Percentiles rank a stretch among this genome's conserved stretches.
These are phyloP conservation scores for Ophiostoma sp. DNA, from an alignment of 2,329 filamentous ascomycete genomes.

Conservation along the genomic window DNA sequence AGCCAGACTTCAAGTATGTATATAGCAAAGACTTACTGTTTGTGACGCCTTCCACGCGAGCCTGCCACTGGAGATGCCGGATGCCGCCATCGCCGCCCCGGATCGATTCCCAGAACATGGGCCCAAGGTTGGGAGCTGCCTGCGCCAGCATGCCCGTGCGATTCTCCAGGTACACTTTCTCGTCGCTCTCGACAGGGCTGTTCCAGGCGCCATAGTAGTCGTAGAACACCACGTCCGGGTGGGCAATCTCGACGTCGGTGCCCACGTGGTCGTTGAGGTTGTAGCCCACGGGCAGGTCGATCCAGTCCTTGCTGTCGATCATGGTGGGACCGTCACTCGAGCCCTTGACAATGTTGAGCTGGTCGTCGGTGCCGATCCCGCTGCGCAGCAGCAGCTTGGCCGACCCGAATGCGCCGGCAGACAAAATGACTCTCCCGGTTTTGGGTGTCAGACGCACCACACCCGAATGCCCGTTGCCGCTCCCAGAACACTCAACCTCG, in stretches of 20 bases:
- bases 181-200: too few relatives aligned
- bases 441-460: constrained; percentile 45
- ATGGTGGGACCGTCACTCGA: constrained; percentile 46
- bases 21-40: too few relatives aligned
- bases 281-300: constrained; percentile 54
- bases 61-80: too few relatives aligned
- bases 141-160: too few relatives aligned
- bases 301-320: constrained; percentile 49
- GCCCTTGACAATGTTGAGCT: constrained; percentile 49
- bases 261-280: constrained; percentile 52
- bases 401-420: constrained; percentile 63
- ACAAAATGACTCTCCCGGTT: constrained; percentile 60
- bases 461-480: constrained; percentile 51
- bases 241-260: not conserved
- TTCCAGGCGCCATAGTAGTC: not conserved
- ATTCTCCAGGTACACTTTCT: too few relatives aligned
- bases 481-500: constrained; percentile 48
- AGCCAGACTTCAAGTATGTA: too few relatives aligned
- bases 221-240: not conserved
- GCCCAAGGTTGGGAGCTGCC: too few relatives aligned
- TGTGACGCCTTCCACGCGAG: too few relatives aligned
- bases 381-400: constrained; percentile 63
- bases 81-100: too few relatives aligned
- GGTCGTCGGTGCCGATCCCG: constrained; percentile 59
- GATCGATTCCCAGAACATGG: too few relatives aligned